Evolutionary conservation across 169 alveolate species (phyloP), one percentile per base, ranked within the genome.

Genomic region (Prorocentrum cordatum): DNA sequence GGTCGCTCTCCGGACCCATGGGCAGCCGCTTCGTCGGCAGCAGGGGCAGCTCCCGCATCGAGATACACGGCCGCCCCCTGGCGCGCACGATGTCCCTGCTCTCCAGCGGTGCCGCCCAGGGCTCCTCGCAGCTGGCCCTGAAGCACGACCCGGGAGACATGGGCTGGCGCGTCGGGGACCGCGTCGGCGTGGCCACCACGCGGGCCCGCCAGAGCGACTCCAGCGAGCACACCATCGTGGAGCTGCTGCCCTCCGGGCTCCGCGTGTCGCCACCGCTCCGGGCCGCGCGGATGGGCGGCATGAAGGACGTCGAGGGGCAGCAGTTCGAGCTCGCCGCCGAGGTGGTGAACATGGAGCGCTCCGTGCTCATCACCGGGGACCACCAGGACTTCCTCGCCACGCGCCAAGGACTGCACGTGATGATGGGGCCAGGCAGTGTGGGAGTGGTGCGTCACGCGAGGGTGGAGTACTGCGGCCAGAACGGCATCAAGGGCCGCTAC

Each of bases 361-460:
- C 88, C 6, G 75, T 77, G 24, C 75, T 77, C 26, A 77, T 77
- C 88, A 77, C 88, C 12, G 88, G 88, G n/a, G 88, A 77, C 33
- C 88, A 77, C 18, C 61, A 77, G 71, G 70, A 73, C 27, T 50
- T 73, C 61, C 38, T 50, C 31, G 38, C 2, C 54, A 45, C 59
- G 22, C 45, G 39, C 2, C 71, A 73, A 54, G 85, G 85, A 33
- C 47, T 73, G 58, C 85, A 73, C 71, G 50, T 70, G 26, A 73
- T 73, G 50, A n/a, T n/a, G 59, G 33, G 58, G 85, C 85, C 10
- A 47, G 88, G 88, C n/a, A 75, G 88, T 2, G 75, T 77, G 47
- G 59, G 54, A 75, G 88, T 59, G 38, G 31, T 73, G 68, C 68
- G 85, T 18, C 50, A 73, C 33, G 47, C 85, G 7, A 45, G 85